A percentile compares a stretch with the other conserved stretches of the same genome.
These are phyloP conservation scores for Trichoderma reesei DNA, from an alignment of 495 filamentous ascomycete species.

Conservation along the genomic window DNA sequence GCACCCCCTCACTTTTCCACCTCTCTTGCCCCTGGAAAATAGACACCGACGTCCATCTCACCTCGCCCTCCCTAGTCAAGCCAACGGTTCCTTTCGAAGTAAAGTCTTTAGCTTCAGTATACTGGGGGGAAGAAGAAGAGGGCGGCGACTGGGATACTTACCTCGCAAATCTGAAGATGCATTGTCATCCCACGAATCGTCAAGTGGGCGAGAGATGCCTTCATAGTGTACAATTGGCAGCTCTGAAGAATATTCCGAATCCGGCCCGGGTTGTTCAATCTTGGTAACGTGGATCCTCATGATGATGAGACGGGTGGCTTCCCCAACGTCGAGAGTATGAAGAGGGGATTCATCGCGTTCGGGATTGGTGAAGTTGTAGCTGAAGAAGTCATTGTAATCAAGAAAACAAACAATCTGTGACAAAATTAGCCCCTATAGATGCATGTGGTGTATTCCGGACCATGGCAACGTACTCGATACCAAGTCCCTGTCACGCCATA, in stretches of 20 bases:
- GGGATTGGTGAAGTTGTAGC: conserved; percentile 45
- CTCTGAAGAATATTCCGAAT: conserved; percentile 32
- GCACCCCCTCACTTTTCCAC: conserved; percentile 57
- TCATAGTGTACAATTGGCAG: conserved; percentile 50
- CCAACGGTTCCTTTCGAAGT: conserved; percentile 36
- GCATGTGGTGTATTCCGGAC: too few species aligned
- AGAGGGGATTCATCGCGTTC: conserved; percentile 28
- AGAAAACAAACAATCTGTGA: conserved; percentile 42
- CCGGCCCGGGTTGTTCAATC: conserved; percentile 40
- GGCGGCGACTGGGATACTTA: conserved; percentile 14
- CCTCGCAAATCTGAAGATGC: conserved; percentile 44
- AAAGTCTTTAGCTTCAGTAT: conserved; percentile 9
- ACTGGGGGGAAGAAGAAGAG: neutral
- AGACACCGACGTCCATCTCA: conserved; percentile 56
- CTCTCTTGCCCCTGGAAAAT: conserved; percentile 50
- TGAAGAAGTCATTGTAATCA: conserved; percentile 53
- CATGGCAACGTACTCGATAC: conserved; percentile 32
- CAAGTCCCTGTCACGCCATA: conserved; percentile 52
- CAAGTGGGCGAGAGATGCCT: conserved; percentile 44
- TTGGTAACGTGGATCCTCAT: conserved; percentile 47
- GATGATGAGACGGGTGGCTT: conserved; percentile 54
- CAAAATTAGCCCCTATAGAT: neutral
- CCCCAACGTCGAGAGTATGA: conserved; percentile 39
- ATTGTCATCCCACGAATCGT: conserved; percentile 49
- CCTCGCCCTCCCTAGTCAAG: conserved; percentile 51